Base-by-base conservation (phyloP, 2,329 filamentous ascomycete species). In the Fusarium miscanthi region DNA sequence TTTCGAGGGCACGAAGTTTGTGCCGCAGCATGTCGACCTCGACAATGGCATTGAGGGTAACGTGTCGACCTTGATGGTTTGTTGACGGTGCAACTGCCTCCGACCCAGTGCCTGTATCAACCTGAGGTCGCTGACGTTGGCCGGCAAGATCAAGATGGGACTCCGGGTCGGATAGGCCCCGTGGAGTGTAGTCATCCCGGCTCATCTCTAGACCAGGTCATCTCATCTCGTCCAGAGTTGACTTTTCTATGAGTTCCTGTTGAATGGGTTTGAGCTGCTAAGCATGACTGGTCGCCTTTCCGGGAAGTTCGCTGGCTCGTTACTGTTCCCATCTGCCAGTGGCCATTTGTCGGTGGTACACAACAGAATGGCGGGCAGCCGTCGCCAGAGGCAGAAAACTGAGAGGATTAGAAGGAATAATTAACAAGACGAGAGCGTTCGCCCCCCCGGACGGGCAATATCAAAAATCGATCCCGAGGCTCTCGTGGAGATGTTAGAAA, bases 11-110 rank as follows among this genome's bases (percentile, higher is more conserved):
- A 64, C 82, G 84, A 61, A 86, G 80, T 79, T 89, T 90, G 79
- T 87, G 84, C 66, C 85, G 87, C 74, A 90, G 81, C 85, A 89
- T 88, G 57, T 84, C 82, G 33, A 88, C 80, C 81, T 90, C 88
- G 53, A 83, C 70, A 68, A 82, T 83, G 72, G 84, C 79, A 77
- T 87, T 87, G 51, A 84, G 73, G 69, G 82, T 83, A 72, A 84
- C 80, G 77, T 87, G 84, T 58, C 84, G 82, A 52, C 83, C 83
- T 80, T 86, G 84, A 71, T 84, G 85, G 72, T 81, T 81, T 60
- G 85, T 84, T 21, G 88, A 81, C 52, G 88, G 79, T 66, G 82
- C 81, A 63, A 84, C 83, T 59, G 88, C 82, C 77, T 84, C 85
- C 69, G 86, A 83, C 74, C 87, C 85, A 74, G 88, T 86, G 69